Percentiles rank a stretch among this genome's conserved stretches.
These are phyloP conservation scores for Botrytis byssoidea DNA, from an alignment of 2,329 filamentous ascomycete genomes.

Conservation along the genomic window DNA sequence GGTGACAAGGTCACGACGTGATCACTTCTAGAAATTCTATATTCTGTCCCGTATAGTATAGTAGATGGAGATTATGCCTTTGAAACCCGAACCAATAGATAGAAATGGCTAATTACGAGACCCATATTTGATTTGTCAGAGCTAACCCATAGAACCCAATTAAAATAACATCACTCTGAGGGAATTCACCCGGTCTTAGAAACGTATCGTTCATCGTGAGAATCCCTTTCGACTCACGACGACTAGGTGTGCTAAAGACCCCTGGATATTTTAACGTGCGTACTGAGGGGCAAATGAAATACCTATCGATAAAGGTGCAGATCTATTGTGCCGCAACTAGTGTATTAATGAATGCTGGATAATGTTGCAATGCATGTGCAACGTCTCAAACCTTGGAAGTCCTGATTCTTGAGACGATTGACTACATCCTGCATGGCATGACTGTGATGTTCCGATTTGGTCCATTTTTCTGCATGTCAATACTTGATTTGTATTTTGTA, in stretches of 20 bases:
- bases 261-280: not conserved
- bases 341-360: not conserved
- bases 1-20: not conserved
- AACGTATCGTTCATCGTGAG: conserved; percentile 5
- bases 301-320: not conserved
- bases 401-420: not conserved
- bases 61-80: not conserved
- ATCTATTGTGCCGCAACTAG: conserved; percentile 4
- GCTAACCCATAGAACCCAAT: not conserved
- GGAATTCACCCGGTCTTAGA: not conserved
- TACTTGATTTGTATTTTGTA: not conserved
- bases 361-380: conserved; percentile 10
- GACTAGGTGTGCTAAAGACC: not conserved
- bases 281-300: not conserved
- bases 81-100: conserved; percentile 4
- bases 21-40: conserved; percentile 7
- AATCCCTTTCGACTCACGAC: conserved; percentile 1
- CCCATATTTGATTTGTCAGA: conserved; percentile 12
- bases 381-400: conserved; percentile 13
- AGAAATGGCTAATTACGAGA: not conserved
- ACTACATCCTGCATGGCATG: not conserved
- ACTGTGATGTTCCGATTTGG: not conserved
- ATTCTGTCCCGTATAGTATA: not conserved
- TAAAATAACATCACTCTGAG: not conserved
- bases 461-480: not conserved